phyloP scores from a whole-genome alignment of 2,329 filamentous ascomycete species.

The Penicillium sp. region DNA sequence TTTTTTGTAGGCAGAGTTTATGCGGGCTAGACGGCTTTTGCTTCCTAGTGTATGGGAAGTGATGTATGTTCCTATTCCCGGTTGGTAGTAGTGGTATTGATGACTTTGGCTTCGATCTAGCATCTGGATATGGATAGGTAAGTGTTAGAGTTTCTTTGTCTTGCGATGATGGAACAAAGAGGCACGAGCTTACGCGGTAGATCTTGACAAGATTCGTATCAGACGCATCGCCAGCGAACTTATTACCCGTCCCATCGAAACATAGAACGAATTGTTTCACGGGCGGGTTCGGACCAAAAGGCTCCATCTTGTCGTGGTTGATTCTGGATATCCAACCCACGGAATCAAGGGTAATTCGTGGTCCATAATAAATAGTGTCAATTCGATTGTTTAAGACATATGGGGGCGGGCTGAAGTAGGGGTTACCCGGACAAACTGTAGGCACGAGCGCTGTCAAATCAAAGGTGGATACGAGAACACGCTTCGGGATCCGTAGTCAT shows the following conservation, averaged over 20 bases:
- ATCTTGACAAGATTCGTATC: constrained; percentile 51
- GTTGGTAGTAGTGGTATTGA: constrained; percentile 46
- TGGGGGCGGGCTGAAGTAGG: neutral
- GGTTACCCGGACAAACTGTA: neutral
- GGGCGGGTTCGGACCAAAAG: constrained; percentile 17
- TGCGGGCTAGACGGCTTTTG: constrained; percentile 41
- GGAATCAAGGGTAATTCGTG: neutral
- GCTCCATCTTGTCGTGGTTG: neutral
- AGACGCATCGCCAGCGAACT: constrained; percentile 43
- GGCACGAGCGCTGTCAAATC: constrained; percentile 9
- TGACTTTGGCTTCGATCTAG: constrained; percentile 40
- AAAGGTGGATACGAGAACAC: constrained; percentile 7
- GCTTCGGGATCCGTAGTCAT: constrained; percentile 1
- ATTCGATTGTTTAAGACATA: neutral
- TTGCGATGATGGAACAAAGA: neutral
- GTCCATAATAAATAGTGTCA: neutral
- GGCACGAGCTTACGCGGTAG: constrained; percentile 36
- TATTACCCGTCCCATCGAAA: constrained; percentile 48
- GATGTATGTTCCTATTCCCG: constrained; percentile 48
- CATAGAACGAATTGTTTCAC: constrained; percentile 43
- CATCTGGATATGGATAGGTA: constrained; percentile 28
- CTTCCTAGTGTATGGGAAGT: constrained; percentile 35
- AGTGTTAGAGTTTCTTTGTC: neutral
- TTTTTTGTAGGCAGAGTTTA: constrained; percentile 53
- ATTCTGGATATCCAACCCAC: no score